Conservation (phyloP, 768 basidiomycete genomes). For the Boletus rubescentipes region DNA sequence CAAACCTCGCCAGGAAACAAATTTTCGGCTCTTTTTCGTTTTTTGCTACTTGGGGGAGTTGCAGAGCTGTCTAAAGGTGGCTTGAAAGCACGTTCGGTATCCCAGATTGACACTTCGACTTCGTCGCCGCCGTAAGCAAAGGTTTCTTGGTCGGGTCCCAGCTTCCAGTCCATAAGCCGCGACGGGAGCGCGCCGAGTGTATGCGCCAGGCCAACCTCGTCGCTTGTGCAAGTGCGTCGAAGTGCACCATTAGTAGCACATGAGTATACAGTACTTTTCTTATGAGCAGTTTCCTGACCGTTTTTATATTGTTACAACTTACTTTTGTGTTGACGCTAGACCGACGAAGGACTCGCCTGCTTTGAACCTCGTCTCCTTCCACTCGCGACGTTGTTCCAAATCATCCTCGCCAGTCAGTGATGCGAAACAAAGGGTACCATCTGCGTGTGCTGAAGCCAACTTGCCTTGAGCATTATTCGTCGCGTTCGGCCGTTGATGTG, state of each 20-base stretch:
- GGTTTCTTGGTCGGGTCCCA: slow-evolving; percentile 48
- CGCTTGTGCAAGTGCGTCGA: slow-evolving; percentile 42
- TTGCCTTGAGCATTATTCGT: slow-evolving; percentile 44
- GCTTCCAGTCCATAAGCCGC: slow-evolving; percentile 65
- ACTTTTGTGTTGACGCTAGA: slow-evolving; percentile 52
- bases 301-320: slow-evolving; percentile 16
- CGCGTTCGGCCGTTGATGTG: slow-evolving; percentile 12
- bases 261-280: slow-evolving; percentile 49
- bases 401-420: slow-evolving; percentile 41
- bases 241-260: slow-evolving; percentile 80
- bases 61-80: slow-evolving; percentile 18
- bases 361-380: slow-evolving; percentile 65
- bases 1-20: slow-evolving; percentile 75
- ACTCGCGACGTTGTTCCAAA: slow-evolving; percentile 44
- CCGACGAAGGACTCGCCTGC: slow-evolving; percentile 60
- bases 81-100: slow-evolving; percentile 57
- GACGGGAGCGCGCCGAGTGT: slow-evolving; percentile 55
- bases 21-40: slow-evolving; percentile 59
- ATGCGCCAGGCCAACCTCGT: slow-evolving; percentile 23
- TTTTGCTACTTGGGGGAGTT: slow-evolving; percentile 25
- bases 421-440: slow-evolving; percentile 53
- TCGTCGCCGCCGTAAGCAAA: slow-evolving; percentile 88
- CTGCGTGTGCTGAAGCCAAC: slow-evolving; percentile 64
- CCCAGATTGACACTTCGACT: slow-evolving; percentile 82
- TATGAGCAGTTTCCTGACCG: slow-evolving; percentile 1